Base-by-base conservation (phyloP, 768 basidiomycete genomes). In the Mycena vitilis region DNA sequence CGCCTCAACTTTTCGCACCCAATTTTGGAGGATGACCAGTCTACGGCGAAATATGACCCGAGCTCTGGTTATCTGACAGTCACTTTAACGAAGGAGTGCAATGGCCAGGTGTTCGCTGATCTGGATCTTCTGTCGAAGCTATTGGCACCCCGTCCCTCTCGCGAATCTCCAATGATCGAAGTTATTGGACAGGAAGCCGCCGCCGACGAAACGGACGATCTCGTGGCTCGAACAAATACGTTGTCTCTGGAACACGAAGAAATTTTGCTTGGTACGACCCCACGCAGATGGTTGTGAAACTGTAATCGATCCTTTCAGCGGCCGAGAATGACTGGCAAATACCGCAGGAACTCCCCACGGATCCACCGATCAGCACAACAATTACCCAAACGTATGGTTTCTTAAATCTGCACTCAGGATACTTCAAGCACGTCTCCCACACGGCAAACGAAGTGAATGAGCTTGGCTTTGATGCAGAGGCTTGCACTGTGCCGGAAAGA, bases 371-470 rank as follows among this genome's bases (percentile, higher is more conserved):
- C 36, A 80, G 84, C 47, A 76, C 83, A 1, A 82, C 83, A 13
- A 56, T 78, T 10, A 80, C 83, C 64, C 86, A 82, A 54, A 84
- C 79, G 12, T 96, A 96, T 70, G 95, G 94, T 6, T 95, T 96
- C 78, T 78, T 95, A 70, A 83, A 92, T 77, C 82, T 87, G 76
- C 85, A 95, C 75, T 87, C 87, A 2, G 92, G 92, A 10, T 94
- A 93, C 75, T 92, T 95, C 74, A 82, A 78, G 63, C 89, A 94
- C 77, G 89, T 89, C 11, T 79, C 81, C n/a, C 87, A 93, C 72
- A 86, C 86, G 4, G 92, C 91, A 75, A 95, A 95, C 74, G 94
- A 95, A 74, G 82, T 94, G 13, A 93, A 95, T 74, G 93, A 94
- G 74, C 84, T 95, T 16, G 93, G 93, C 5, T 58, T 81, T 20